Conservation (phyloP, 2,329 filamentous ascomycete species). For the Trichoderma semiorbis region DNA sequence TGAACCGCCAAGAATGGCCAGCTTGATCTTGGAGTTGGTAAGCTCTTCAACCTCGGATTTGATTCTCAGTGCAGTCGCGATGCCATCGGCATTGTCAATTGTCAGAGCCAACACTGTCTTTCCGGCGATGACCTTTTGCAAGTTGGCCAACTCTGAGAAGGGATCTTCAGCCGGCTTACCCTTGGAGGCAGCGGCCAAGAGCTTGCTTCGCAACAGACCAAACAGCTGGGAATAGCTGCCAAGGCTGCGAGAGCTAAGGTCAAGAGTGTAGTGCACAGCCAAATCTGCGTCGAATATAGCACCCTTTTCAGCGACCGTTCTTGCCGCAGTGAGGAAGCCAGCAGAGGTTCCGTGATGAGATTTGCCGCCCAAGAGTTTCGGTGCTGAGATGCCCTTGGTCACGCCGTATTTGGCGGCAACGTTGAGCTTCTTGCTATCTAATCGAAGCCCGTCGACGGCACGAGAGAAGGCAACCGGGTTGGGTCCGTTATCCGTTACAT, state of each 20-base stretch:
- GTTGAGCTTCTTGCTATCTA: constrained; percentile 55
- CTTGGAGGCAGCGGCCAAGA: constrained; percentile 47
- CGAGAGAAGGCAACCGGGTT: constrained; percentile 50
- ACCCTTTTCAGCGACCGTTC: constrained; percentile 43
- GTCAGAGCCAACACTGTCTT: constrained; percentile 54
- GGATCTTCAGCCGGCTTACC: constrained; percentile 36
- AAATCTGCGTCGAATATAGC: constrained; percentile 54
- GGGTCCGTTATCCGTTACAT: constrained; percentile 50
- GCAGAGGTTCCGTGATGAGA: constrained; percentile 56
- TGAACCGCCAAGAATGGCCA: constrained; percentile 60
- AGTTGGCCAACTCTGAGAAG: constrained; percentile 49
- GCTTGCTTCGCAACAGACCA: constrained; percentile 48
- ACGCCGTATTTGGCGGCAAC: constrained; percentile 54
- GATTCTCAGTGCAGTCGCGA: constrained; percentile 55
- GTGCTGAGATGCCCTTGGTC: constrained; percentile 56
- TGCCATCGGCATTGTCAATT: constrained; percentile 61
- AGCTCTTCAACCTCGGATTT: constrained; percentile 54
- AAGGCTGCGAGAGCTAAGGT: constrained; percentile 34
- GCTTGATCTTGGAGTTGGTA: constrained; percentile 39
- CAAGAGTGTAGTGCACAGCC: constrained; percentile 58
- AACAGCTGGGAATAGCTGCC: constrained; percentile 55
- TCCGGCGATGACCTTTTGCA: constrained; percentile 53
- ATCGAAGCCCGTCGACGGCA: constrained; percentile 53
- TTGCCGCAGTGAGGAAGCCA: constrained; percentile 53
- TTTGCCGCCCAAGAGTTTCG: constrained; percentile 39